A percentile compares a stretch with the other conserved stretches of the same genome.
phyloP scores from a whole-genome alignment of 108 stramenopile genomes.

The Nannochloropsis oceanica region DNA sequence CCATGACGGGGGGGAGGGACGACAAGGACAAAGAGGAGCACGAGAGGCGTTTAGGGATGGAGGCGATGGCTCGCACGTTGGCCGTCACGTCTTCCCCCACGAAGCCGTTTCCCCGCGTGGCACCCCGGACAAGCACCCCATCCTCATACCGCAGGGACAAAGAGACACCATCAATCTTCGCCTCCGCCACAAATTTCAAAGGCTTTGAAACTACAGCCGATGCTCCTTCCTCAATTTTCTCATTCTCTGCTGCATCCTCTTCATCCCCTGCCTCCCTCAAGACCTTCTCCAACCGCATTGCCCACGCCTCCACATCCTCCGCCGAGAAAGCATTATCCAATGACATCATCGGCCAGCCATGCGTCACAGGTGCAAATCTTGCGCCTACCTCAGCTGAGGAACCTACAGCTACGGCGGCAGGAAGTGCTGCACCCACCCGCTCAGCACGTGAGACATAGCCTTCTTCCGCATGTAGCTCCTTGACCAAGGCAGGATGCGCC shows the following conservation, averaged over 20 bases:
- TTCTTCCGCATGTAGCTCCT: neutral
- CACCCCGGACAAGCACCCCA: slow-evolving; percentile 31
- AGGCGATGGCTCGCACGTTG: slow-evolving; percentile 11
- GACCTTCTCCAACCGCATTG: neutral
- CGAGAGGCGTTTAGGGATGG: slow-evolving; percentile 3
- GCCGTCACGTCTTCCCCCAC: slow-evolving; percentile 38
- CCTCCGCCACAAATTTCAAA: slow-evolving; percentile 45
- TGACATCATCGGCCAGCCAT: slow-evolving; percentile 12
- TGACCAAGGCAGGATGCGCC: slow-evolving; percentile 1
- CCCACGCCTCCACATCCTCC: slow-evolving; percentile 4
- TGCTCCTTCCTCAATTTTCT: neutral
- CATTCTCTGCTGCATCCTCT: neutral
- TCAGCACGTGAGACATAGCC: neutral
- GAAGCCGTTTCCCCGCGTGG: slow-evolving; percentile 63
- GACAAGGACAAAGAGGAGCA: too few species aligned
- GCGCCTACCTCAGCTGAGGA: neutral
- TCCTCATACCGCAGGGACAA: slow-evolving; percentile 57
- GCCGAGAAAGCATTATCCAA: slow-evolving; percentile 27
- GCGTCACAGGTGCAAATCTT: neutral
- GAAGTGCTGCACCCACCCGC: neutral
- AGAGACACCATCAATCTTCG: slow-evolving; percentile 81
- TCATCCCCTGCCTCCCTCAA: neutral
- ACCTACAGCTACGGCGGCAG: neutral
- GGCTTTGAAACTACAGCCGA: neutral
- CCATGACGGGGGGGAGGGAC: slow-evolving; percentile 28